Conservation (phyloP, 768 basidiomycete species). For the Paxillus involutus region DNA sequence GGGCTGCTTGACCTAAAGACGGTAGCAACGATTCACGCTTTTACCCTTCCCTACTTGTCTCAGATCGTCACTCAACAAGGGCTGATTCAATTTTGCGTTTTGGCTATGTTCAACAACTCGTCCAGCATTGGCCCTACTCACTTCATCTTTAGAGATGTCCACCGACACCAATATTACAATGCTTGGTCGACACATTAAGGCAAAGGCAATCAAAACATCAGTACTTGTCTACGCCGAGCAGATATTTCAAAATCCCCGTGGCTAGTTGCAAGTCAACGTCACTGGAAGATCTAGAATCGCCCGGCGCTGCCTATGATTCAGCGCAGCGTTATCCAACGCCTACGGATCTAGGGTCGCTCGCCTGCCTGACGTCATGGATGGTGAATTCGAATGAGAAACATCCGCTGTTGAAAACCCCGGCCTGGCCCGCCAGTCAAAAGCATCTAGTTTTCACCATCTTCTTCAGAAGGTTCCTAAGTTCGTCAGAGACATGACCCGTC, state of each 20-base stretch:
- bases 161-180: slow-evolving; percentile 3
- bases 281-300: background rate
- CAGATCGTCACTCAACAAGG: too few relatives aligned
- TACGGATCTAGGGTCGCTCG: slow-evolving; percentile 21
- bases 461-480: slow-evolving; percentile 29
- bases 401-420: slow-evolving; percentile 27
- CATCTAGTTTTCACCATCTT: slow-evolving; percentile 10
- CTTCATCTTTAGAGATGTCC: background rate
- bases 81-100: too few relatives aligned
- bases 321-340: slow-evolving; percentile 18
- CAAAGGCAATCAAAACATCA: slow-evolving; percentile 7
- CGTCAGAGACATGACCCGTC: slow-evolving; percentile 12
- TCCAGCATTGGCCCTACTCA: too few relatives aligned
- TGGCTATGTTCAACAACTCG: too few relatives aligned
- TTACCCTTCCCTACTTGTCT: too few relatives aligned
- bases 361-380: slow-evolving; percentile 13
- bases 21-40: too few relatives aligned
- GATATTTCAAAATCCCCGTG: slow-evolving; percentile 11
- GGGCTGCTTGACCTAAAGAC: too few relatives aligned
- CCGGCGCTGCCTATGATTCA: slow-evolving; percentile 19
- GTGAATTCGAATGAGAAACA: slow-evolving; percentile 2
- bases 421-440: slow-evolving; percentile 17
- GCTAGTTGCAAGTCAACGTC: background rate
- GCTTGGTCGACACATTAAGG: background rate
- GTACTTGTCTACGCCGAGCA: slow-evolving; percentile 22